Conservation (phyloP, 257 asterid species). For the Parsonsia alboflavescens region DNA sequence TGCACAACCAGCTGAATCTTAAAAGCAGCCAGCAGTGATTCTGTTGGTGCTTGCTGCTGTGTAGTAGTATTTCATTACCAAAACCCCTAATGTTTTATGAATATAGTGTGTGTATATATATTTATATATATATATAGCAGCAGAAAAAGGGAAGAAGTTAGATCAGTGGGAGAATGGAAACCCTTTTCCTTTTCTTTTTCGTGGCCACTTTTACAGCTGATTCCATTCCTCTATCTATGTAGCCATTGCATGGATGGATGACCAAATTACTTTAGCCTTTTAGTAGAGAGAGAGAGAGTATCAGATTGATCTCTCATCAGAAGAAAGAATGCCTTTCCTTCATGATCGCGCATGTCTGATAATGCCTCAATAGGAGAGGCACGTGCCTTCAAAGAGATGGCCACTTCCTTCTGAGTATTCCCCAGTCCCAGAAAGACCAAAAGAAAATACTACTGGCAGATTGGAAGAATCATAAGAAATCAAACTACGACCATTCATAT, state of each 20-base stretch:
- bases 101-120: too few species aligned
- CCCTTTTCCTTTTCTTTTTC: neutral
- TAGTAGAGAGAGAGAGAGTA: too few species aligned
- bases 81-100: too few species aligned
- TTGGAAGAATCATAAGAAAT: too few species aligned
- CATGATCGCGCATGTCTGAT: constrained; percentile 11
- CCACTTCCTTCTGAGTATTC: neutral
- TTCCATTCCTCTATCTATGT: neutral
- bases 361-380: neutral
- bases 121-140: too few species aligned
- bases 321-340: neutral
- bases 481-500: too few species aligned
- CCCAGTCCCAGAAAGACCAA: neutral
- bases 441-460: too few species aligned
- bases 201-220: neutral
- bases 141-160: neutral
- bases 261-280: too few species aligned
- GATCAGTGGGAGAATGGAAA: neutral
- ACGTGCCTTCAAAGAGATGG: neutral
- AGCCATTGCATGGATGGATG: neutral
- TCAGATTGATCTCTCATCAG: neutral
- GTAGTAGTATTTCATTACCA: neutral
- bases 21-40: neutral
- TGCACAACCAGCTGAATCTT: constrained; percentile 3
- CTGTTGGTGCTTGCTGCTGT: neutral